A percentile compares a stretch with the other conserved stretches of the same genome.
Conservation (phyloP, 177 flowering plant genomes). For the Vitis hybrid region DNA sequence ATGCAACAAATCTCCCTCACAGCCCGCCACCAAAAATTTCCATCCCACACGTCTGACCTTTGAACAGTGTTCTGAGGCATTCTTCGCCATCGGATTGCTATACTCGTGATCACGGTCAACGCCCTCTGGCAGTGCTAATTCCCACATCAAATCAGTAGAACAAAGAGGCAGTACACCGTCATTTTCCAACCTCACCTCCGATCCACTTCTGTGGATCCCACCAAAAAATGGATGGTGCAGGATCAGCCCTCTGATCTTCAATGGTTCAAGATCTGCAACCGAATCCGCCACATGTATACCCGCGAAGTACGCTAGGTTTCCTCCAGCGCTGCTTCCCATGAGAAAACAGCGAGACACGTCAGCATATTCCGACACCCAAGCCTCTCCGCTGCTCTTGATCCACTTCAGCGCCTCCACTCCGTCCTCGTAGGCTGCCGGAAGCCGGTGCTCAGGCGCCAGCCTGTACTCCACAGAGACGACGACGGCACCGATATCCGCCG, state of each 20-base stretch:
- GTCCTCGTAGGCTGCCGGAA: constrained; percentile 13
- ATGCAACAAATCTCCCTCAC: too few relatives aligned
- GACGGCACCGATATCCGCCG: neutral
- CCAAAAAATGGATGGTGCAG: constrained; percentile 26
- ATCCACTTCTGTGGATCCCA: constrained; percentile 11
- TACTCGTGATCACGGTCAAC: constrained; percentile 26
- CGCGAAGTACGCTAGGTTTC: constrained; percentile 31
- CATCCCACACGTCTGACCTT: too few relatives aligned
- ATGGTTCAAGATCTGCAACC: constrained; percentile 20
- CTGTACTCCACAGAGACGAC: constrained; percentile 9
- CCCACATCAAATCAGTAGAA: constrained; percentile 17
- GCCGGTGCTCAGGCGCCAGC: constrained; percentile 8
- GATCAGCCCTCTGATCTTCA: constrained; percentile 25
- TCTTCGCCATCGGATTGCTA: constrained; percentile 15
- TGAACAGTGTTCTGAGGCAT: too few relatives aligned
- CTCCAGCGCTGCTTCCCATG: constrained; percentile 38
- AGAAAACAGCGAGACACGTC: constrained; percentile 29
- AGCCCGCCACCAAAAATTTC: too few relatives aligned
- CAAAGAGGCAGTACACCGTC: constrained; percentile 9
- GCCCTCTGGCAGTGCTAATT: constrained; percentile 13
- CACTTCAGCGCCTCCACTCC: constrained; percentile 7
- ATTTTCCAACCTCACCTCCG: constrained; percentile 6
- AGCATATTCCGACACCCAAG: constrained; percentile 21
- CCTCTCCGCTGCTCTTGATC: constrained; percentile 11
- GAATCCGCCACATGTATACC: constrained; percentile 14